Percentiles rank a stretch among this genome's conserved stretches.
phyloP scores from a whole-genome alignment of 2,329 filamentous ascomycete species.

The Colletotrichum tofieldiae region DNA sequence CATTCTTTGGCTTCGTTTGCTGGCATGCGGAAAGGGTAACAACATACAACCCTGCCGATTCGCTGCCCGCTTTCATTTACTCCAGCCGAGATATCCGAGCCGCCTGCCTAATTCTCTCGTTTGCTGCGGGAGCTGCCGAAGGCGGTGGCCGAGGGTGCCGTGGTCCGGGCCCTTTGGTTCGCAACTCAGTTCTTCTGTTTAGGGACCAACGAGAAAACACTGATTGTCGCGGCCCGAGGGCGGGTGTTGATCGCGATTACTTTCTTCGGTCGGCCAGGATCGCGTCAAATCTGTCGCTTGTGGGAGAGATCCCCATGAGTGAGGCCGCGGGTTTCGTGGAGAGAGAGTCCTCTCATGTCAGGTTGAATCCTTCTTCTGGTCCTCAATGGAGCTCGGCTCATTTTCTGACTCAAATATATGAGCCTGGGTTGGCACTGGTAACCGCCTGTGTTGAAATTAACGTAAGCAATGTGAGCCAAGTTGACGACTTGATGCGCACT shows the following conservation, averaged over 20 bases:
- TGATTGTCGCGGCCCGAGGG: background rate
- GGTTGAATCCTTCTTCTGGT: background rate
- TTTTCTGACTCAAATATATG: background rate
- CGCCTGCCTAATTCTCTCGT: background rate
- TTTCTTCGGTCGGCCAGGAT: no score
- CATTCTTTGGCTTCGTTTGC: background rate
- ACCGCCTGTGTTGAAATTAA: background rate
- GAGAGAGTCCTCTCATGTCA: background rate
- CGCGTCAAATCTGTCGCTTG: background rate
- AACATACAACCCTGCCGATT: no score
- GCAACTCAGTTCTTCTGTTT: background rate
- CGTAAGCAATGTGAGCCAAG: background rate
- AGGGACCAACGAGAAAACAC: background rate
- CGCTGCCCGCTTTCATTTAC: background rate
- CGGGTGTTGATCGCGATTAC: background rate
- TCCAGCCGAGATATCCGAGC: conserved; percentile 30
- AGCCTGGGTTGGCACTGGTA: background rate
- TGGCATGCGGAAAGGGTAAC: background rate
- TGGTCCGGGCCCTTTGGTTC: background rate
- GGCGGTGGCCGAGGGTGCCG: conserved; percentile 26
- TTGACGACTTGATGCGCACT: background rate
- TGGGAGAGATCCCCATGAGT: no score
- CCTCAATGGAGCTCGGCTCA: background rate
- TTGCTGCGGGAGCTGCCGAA: background rate
- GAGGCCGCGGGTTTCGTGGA: background rate